phyloP scores from a whole-genome alignment of 108 stramenopile genomes.

The Cyclotella atomus region DNA sequence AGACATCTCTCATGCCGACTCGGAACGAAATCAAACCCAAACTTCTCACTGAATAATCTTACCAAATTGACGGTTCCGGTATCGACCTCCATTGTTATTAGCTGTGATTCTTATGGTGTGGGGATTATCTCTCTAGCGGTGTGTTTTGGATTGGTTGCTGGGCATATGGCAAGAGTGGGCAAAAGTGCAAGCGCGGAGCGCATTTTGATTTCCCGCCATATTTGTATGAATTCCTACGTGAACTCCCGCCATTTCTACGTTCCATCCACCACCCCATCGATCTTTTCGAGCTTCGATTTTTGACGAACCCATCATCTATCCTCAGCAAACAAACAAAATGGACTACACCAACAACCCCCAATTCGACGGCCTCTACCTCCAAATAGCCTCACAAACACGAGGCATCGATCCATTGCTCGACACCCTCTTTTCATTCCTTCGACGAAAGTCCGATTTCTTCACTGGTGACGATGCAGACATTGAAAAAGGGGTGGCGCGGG shows the following conservation, averaged over 20 bases:
- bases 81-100: conserved; percentile 46
- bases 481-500: conserved; percentile 17
- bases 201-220: too few species aligned
- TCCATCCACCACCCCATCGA: too few species aligned
- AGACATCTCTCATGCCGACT: not conserved
- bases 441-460: conserved; percentile 99
- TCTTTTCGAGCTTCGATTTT: too few species aligned
- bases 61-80: conserved; percentile 48
- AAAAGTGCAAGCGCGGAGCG: too few species aligned
- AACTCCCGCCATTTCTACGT: too few species aligned
- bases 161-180: too few species aligned
- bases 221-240: too few species aligned
- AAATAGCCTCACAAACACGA: conserved; percentile 89
- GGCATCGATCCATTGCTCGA: conserved; percentile 99
- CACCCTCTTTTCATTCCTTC: conserved; percentile 94
- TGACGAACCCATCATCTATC: not conserved
- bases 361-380: conserved; percentile 97
- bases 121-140: not conserved
- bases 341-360: conserved; percentile 88
- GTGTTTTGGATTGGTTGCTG: too few species aligned
- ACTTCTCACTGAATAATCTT: not conserved
- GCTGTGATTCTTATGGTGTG: not conserved
- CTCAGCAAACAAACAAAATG: conserved; percentile 2
- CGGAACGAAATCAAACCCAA: not conserved
- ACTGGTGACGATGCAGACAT: conserved; percentile 44